These are phyloP conservation scores for Trametes coccinea DNA, from an alignment of 768 basidiomycete species.

Conservation along the genomic window DNA sequence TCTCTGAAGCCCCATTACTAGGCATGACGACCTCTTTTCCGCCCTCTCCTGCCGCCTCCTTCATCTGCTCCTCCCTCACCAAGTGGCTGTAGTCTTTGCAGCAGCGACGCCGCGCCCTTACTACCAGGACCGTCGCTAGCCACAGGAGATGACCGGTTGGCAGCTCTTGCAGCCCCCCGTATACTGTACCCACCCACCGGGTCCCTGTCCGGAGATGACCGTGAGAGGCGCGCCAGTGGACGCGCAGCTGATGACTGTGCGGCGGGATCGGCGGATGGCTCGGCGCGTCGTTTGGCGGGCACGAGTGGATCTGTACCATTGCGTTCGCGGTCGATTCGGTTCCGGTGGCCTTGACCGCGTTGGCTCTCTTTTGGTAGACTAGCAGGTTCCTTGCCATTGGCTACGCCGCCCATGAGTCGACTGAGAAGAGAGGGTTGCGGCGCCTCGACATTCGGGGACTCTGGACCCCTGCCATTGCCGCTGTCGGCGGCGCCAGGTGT, in stretches of 20 bases:
- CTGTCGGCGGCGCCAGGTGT: background rate
- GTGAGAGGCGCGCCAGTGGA: slow-evolving; percentile 19
- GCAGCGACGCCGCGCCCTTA: slow-evolving; percentile 2
- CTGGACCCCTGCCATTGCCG: slow-evolving; percentile 11
- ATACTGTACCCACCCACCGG: slow-evolving; percentile 51
- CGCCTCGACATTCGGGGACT: background rate
- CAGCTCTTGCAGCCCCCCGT: slow-evolving; percentile 49
- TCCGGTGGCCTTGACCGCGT: slow-evolving; percentile 1
- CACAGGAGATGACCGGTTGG: slow-evolving; percentile 4
- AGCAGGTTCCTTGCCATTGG: slow-evolving; percentile 7
- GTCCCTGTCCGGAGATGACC: slow-evolving; percentile 32
- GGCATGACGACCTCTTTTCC: slow-evolving; percentile 5
- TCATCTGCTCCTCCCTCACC: slow-evolving; percentile 3
- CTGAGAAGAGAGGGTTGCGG: slow-evolving; percentile 27
- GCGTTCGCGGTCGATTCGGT: slow-evolving; percentile 1
- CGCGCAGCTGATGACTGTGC: slow-evolving; percentile 10
- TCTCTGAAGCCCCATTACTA: background rate
- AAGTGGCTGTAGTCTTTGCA: slow-evolving; percentile 13
- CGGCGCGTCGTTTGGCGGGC: slow-evolving; percentile 25
- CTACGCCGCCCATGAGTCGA: slow-evolving; percentile 18
- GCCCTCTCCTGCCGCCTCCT: slow-evolving; percentile 5
- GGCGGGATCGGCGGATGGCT: background rate
- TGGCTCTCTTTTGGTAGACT: slow-evolving; percentile 6
- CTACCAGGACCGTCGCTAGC: background rate
- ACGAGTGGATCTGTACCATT: slow-evolving; percentile 20